phyloP scores from a whole-genome alignment of 495 filamentous ascomycete genomes.

The Hyaloscypha finlandica region DNA sequence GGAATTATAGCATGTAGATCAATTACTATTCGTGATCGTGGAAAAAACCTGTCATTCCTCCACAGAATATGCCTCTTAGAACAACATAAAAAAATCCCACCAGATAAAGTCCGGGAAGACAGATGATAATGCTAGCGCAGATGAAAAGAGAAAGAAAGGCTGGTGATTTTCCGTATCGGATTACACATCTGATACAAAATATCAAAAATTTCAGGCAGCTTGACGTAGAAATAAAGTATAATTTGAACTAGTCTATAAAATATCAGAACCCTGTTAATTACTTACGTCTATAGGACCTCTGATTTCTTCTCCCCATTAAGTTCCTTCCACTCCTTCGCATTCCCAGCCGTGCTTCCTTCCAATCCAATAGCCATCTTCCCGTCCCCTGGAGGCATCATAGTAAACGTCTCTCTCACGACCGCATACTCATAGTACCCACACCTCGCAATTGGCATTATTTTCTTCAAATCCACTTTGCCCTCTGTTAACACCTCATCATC shows the following conservation, averaged over 20 bases:
- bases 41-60: neutral
- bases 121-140: too few relatives aligned
- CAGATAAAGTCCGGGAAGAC: too few relatives aligned
- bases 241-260: too few relatives aligned
- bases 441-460: conserved; percentile 58
- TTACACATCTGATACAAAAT: too few relatives aligned
- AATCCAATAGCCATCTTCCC: neutral
- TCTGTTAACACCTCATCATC: conserved; percentile 50
- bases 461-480: conserved; percentile 53
- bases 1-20: neutral
- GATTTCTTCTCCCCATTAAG: neutral
- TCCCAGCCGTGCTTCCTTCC: neutral
- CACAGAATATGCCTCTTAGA: too few relatives aligned
- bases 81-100: too few relatives aligned
- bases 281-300: neutral
- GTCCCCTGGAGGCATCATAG: conserved; percentile 48
- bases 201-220: too few relatives aligned
- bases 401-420: conserved; percentile 51
- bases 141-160: too few relatives aligned
- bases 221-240: too few relatives aligned
- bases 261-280: neutral
- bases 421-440: conserved; percentile 61
- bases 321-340: neutral
- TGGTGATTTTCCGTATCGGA: too few relatives aligned
- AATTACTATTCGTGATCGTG: neutral